These are phyloP conservation scores for Hyphopichia fennica DNA, from an alignment of 1,139 yeast genomes.

Conservation along the genomic window DNA sequence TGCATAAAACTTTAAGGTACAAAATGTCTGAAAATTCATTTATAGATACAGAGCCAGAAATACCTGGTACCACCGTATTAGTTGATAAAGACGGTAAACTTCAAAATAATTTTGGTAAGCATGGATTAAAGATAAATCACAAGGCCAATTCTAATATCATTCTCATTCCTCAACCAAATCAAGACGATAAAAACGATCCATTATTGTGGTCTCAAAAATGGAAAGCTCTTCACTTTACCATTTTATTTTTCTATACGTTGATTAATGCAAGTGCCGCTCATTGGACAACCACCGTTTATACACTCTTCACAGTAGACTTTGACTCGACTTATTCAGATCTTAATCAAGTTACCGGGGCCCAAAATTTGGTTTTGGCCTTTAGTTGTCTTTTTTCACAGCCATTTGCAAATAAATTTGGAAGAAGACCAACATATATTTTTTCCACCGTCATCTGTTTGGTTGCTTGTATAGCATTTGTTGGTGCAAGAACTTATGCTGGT, in stretches of 20 bases:
- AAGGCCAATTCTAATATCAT: conserved; percentile 21
- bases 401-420: conserved; percentile 2
- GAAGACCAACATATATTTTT: conserved; percentile 1
- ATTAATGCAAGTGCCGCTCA: conserved; percentile 3
- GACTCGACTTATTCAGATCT: not conserved
- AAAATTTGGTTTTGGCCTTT: conserved; percentile 1
- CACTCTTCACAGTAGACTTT: not conserved
- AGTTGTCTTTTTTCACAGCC: conserved; percentile 4
- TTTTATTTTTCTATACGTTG: conserved; percentile 1
- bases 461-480: not conserved
- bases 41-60: not conserved
- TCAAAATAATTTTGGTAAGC: conserved; percentile 8
- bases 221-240: conserved; percentile 6
- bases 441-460: not conserved
- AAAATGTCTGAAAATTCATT: not conserved
- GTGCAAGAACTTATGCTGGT: not conserved
- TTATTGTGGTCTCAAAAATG: conserved; percentile 23
- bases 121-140: conserved; percentile 17
- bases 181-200: conserved; percentile 24
- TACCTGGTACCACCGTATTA: conserved; percentile 2
- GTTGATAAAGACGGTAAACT: conserved; percentile 1
- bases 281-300: conserved; percentile 3
- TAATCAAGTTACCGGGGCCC: not conserved
- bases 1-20: too few species aligned
- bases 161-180: conserved; percentile 27